Conservation (phyloP, 306 rosid genomes). For the Gynostemma pentaphyllum region DNA sequence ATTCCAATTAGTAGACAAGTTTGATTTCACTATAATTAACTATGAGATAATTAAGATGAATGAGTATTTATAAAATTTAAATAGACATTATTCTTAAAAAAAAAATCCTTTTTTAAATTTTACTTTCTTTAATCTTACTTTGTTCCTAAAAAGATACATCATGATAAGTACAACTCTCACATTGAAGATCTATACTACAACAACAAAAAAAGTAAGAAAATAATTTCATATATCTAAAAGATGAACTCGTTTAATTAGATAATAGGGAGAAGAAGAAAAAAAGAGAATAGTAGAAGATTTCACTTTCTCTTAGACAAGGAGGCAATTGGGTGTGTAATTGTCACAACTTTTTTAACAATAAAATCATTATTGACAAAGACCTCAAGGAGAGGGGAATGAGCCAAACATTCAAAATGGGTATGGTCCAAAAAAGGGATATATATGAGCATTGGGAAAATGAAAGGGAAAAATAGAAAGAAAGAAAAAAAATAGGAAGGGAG, state of each 20-base stretch:
- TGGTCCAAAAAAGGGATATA: slow-evolving; percentile 5
- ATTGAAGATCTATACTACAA: not conserved
- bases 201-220: not conserved
- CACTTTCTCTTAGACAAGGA: not conserved
- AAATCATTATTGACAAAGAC: slow-evolving; percentile 17
- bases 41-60: too few relatives aligned
- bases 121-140: not conserved
- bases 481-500: slow-evolving; percentile 3
- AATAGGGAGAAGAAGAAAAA: not conserved
- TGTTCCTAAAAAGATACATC: not conserved
- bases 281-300: too few relatives aligned
- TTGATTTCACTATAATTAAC: too few relatives aligned
- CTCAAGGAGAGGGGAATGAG: not conserved
- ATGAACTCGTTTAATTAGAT: not conserved
- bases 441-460: slow-evolving; percentile 5
- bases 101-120: not conserved
- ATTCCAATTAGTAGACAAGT: too few relatives aligned
- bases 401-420: slow-evolving; percentile 1
- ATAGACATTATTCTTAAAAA: too few relatives aligned
- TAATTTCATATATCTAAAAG: not conserved
- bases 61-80: too few relatives aligned
- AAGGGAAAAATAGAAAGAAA: not conserved
- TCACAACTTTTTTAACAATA: slow-evolving; percentile 1
- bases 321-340: slow-evolving; percentile 1
- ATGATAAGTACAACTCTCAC: not conserved